Conservation (phyloP, 2,329 filamentous ascomycete species). For the Fusarium gaditjirri region DNA sequence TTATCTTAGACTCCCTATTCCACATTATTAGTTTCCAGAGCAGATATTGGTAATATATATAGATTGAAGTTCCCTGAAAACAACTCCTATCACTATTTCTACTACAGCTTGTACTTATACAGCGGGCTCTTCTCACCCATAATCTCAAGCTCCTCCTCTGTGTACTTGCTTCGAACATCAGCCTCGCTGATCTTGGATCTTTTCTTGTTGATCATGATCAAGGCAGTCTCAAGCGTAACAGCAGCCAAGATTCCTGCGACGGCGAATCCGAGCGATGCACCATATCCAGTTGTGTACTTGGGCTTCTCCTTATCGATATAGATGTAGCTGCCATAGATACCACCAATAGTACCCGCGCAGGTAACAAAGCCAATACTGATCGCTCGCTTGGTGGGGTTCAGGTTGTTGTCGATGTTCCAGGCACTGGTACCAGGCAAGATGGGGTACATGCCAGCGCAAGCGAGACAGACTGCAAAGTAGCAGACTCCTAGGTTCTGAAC, state of each 20-base stretch:
- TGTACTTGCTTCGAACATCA: constrained; percentile 44
- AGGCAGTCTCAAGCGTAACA: constrained; percentile 31
- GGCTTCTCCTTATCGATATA: constrained; percentile 40
- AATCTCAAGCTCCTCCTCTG: constrained; percentile 45
- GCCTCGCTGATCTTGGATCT: constrained; percentile 36
- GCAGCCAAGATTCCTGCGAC: constrained; percentile 25
- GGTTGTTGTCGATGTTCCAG: constrained; percentile 52
- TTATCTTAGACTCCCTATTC: neutral
- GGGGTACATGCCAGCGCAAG: constrained; percentile 51
- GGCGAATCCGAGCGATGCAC: constrained; percentile 38
- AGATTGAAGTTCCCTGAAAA: rapidly evolving
- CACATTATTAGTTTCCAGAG: rapidly evolving
- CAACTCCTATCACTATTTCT: rapidly evolving
- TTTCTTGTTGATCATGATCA: constrained; percentile 42
- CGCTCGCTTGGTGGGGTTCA: constrained; percentile 48
- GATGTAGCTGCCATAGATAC: constrained; percentile 42
- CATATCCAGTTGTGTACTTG: constrained; percentile 43
- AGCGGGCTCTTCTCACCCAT: constrained; percentile 49
- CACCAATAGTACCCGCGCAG: constrained; percentile 36
- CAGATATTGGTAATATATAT: rapidly evolving
- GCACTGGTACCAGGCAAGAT: constrained; percentile 48
- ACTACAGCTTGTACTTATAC: constrained; percentile 22
- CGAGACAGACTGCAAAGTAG: constrained; percentile 38
- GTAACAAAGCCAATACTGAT: constrained; percentile 51
- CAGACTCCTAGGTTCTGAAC: constrained; percentile 27